phyloP scores from a whole-genome alignment of 2,329 filamentous ascomycete genomes.

The Cytospora chrysosperma region DNA sequence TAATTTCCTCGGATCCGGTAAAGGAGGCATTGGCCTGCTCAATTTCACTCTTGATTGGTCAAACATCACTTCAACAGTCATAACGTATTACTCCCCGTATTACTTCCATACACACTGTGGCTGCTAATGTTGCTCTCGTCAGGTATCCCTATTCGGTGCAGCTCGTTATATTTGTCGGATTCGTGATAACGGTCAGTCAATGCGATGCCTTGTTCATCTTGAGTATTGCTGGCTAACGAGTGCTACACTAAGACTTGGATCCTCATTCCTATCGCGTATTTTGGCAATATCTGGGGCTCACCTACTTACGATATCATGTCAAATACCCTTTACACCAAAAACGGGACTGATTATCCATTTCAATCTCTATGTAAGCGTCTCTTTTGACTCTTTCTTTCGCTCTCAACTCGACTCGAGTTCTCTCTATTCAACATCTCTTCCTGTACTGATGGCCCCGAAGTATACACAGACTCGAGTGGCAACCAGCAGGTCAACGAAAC shows the following conservation, averaged over 20 bases:
- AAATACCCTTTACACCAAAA: slow-evolving; percentile 24
- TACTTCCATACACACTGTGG: not conserved
- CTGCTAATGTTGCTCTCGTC: not conserved
- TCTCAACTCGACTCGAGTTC: not conserved
- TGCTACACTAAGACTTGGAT: slow-evolving; percentile 24
- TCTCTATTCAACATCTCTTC: not conserved
- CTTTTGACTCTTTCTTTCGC: not conserved
- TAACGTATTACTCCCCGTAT: slow-evolving; percentile 9
- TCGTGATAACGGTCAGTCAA: slow-evolving; percentile 20
- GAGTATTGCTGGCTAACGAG: not conserved
- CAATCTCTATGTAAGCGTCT: slow-evolving; percentile 5
- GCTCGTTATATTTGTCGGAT: slow-evolving; percentile 25
- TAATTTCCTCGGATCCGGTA: slow-evolving; percentile 28
- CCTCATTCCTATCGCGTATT: slow-evolving; percentile 27
- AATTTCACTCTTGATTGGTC: slow-evolving; percentile 28
- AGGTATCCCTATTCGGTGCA: slow-evolving; percentile 17
- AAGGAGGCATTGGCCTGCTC: slow-evolving; percentile 25
- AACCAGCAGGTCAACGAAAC: slow-evolving; percentile 26
- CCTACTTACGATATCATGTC: slow-evolving; percentile 28
- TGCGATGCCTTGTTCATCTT: not conserved
- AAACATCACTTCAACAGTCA: slow-evolving; percentile 27
- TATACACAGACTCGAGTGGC: slow-evolving; percentile 12
- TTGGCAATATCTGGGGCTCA: slow-evolving; percentile 26
- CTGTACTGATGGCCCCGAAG: not conserved
- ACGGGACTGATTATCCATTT: slow-evolving; percentile 25